Percentiles rank a stretch among this genome's conserved stretches.
phyloP scores from a whole-genome alignment of 31 red algal genomes.

The Odonthalia washingtoniensis region DNA sequence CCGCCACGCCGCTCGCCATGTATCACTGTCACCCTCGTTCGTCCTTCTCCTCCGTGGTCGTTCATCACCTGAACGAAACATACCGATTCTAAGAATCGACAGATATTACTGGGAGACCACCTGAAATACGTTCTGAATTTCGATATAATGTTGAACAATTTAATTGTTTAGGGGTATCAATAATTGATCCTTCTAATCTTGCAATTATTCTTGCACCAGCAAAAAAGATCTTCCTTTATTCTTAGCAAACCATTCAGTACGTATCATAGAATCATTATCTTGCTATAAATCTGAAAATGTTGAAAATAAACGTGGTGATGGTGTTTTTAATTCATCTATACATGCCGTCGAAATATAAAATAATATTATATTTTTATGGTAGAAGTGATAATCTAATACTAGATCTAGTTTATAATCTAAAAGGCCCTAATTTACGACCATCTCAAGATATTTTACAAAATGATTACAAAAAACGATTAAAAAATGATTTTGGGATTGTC shows the following conservation, averaged over 20 bases:
- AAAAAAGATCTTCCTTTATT: constrained; percentile 82
- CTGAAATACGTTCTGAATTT: constrained; percentile 93
- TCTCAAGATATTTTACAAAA: constrained; percentile 77
- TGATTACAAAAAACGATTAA: constrained; percentile 80
- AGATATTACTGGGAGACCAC: constrained; percentile 86
- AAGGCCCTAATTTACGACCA: constrained; percentile 75
- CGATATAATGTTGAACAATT: constrained; percentile 65
- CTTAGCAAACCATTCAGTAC: constrained; percentile 71
- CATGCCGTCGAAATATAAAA: constrained; percentile 80
- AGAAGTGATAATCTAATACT: constrained; percentile 60
- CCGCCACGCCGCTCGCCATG: background rate
- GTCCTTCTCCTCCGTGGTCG: too few species aligned
- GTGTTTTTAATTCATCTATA: constrained; percentile 88
- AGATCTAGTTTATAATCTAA: constrained; percentile 97
- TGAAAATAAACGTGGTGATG: constrained; percentile 86
- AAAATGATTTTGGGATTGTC: constrained; percentile 79
- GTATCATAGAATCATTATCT: constrained; percentile 90
- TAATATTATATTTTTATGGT: constrained; percentile 82
- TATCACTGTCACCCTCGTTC: constrained; percentile 89
- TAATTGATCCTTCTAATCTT: constrained; percentile 94
- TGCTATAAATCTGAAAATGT: constrained; percentile 91
- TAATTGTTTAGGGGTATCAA: constrained; percentile 46
- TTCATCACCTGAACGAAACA: too few species aligned
- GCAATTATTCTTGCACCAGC: constrained; percentile 65
- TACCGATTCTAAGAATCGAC: too few species aligned